phyloP scores from a whole-genome alignment of 2,329 filamentous ascomycete species.

The Leptodontidium sp. region DNA sequence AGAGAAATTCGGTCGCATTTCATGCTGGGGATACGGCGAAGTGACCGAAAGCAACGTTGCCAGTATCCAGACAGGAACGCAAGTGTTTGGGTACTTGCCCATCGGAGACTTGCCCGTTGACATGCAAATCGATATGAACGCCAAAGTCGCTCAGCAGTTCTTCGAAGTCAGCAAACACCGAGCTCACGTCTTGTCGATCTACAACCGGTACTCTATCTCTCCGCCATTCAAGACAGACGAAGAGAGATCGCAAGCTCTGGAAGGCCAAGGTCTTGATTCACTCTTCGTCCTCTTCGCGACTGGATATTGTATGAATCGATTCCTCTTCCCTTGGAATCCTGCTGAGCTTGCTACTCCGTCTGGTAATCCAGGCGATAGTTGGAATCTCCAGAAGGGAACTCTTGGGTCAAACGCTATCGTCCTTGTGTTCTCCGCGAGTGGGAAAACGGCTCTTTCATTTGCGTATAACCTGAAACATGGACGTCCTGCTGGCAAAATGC shows the following conservation, averaged over 20 bases:
- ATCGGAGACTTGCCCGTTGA: constrained; percentile 42
- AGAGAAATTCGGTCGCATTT: constrained; percentile 41
- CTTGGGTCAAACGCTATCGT: constrained; percentile 36
- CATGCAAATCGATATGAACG: constrained; percentile 32
- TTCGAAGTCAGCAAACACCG: constrained; percentile 36
- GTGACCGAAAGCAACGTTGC: constrained; percentile 39
- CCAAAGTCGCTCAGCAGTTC: constrained; percentile 31
- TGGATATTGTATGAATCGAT: constrained; percentile 38
- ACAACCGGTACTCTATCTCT: constrained; percentile 39
- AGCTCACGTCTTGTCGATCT: constrained; percentile 38
- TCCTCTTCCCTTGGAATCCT: constrained; percentile 39
- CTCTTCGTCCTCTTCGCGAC: constrained; percentile 38
- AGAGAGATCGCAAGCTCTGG: constrained; percentile 20
- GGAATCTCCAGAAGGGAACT: constrained; percentile 36
- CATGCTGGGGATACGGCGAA: constrained; percentile 40
- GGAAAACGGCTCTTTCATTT: constrained; percentile 40
- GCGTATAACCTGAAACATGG: constrained; percentile 38
- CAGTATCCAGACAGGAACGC: constrained; percentile 30
- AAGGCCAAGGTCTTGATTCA: constrained; percentile 36
- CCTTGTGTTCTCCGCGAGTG: constrained; percentile 38
- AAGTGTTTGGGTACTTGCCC: constrained; percentile 40
- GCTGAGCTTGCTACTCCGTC: constrained; percentile 31
- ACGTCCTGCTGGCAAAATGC: constrained; percentile 32
- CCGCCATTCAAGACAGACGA: constrained; percentile 21
- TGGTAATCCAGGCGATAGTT: constrained; percentile 26